A percentile compares a stretch with the other conserved stretches of the same genome.
phyloP scores from a whole-genome alignment of 1,284 basidiomycete species.

The Cutaneotrichosporon arboriforme region DNA sequence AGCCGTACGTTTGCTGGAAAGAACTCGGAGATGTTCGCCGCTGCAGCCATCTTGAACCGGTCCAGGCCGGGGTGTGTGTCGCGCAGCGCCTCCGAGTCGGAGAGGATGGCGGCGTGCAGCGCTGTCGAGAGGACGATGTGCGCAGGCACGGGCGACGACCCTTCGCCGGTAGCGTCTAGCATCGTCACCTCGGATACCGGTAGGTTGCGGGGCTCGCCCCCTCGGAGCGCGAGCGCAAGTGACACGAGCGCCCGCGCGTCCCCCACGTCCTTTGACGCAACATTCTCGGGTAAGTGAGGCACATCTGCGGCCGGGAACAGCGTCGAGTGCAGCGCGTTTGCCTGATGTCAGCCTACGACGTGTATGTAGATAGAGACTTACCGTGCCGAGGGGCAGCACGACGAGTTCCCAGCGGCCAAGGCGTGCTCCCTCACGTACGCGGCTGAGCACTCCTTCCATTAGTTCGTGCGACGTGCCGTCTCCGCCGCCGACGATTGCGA shows the following conservation, averaged over 20 bases:
- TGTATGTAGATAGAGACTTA: conserved; percentile 4
- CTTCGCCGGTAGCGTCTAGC: conserved; percentile 50
- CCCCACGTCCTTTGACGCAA: neutral
- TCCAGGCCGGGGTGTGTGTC: conserved; percentile 66
- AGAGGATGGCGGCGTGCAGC: conserved; percentile 80
- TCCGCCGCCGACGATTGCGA: conserved; percentile 66
- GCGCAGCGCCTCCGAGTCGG: conserved; percentile 72
- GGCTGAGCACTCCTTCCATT: conserved; percentile 56
- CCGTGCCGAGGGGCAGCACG: conserved; percentile 68
- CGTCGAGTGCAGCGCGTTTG: conserved; percentile 76
- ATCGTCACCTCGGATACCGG: conserved; percentile 54
- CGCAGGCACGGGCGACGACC: conserved; percentile 56
- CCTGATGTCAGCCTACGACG: conserved; percentile 38
- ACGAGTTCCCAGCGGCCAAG: conserved; percentile 41
- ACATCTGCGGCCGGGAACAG: conserved; percentile 46
- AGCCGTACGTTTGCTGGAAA: conserved; percentile 61
- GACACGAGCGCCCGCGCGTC: conserved; percentile 9
- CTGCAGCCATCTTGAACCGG: conserved; percentile 78
- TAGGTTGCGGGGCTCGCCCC: conserved; percentile 52
- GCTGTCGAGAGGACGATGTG: conserved; percentile 54
- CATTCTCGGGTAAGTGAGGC: neutral
- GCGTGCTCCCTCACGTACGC: neutral
- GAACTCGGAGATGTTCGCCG: conserved; percentile 67
- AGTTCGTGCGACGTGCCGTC: conserved; percentile 89
- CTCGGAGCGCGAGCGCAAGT: conserved; percentile 41